These are phyloP conservation scores for Paragyromitra xinjiangensis DNA, from an alignment of 495 filamentous ascomycete species.

Conservation along the genomic window DNA sequence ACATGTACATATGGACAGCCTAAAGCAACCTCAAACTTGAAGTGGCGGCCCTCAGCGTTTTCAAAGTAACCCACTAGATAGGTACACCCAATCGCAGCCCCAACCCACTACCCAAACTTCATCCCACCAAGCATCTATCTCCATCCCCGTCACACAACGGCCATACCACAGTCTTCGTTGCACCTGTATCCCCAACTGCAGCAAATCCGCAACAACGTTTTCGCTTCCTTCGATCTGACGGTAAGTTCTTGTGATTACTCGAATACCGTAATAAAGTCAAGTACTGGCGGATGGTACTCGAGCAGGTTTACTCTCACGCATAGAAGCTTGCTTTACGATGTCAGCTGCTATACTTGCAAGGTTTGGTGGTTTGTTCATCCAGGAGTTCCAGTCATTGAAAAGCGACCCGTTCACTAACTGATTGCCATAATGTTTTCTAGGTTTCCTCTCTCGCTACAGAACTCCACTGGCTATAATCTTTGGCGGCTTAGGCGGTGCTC, in stretches of 20 bases:
- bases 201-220: background rate
- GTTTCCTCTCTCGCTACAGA: background rate
- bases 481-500: background rate
- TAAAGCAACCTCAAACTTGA: too few relatives aligned
- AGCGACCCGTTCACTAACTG: slow-evolving; percentile 6
- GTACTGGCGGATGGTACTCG: slow-evolving; percentile 8
- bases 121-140: background rate
- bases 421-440: slow-evolving; percentile 6
- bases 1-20: too few relatives aligned
- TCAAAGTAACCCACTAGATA: background rate
- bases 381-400: slow-evolving; percentile 16
- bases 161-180: background rate
- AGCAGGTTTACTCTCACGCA: background rate
- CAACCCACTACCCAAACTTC: background rate
- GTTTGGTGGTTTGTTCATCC: slow-evolving; percentile 2
- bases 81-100: slow-evolving; percentile 5
- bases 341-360: background rate
- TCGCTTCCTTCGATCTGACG: slow-evolving; percentile 1
- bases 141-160: background rate
- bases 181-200: background rate
- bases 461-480: background rate
- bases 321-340: slow-evolving; percentile 12
- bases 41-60: background rate
- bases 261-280: slow-evolving; percentile 13
- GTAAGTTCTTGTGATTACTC: slow-evolving; percentile 14